Conservation (phyloP, 495 filamentous ascomycete species). For the Astrocystis sublimbata region DNA sequence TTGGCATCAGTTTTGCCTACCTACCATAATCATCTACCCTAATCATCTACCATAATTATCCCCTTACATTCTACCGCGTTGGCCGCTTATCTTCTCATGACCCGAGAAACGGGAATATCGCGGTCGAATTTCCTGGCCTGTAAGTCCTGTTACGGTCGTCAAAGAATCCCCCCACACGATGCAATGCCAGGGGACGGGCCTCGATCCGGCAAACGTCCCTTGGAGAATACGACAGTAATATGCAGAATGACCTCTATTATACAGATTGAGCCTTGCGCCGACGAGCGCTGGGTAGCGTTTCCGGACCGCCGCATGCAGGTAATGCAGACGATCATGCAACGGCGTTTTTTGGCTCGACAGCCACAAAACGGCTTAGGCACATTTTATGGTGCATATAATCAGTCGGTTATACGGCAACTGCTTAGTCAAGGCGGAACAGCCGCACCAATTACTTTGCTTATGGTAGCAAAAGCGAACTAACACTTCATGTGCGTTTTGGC, state of each 20-base stretch:
- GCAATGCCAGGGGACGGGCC: neutral
- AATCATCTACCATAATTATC: neutral
- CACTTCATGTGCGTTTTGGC: too few relatives aligned
- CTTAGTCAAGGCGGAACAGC: too few relatives aligned
- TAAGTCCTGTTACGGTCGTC: neutral
- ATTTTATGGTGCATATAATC: neutral
- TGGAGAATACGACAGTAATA: neutral
- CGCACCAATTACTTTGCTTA: too few relatives aligned
- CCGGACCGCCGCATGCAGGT: conserved; percentile 1
- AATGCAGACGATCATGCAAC: neutral
- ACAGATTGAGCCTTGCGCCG: neutral
- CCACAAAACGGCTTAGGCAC: neutral
- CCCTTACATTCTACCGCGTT: neutral
- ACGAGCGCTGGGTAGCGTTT: conserved; percentile 3
- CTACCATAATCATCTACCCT: too few relatives aligned
- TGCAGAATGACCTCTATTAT: neutral
- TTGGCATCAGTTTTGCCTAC: too few relatives aligned
- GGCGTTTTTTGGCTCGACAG: neutral
- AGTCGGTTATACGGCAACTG: neutral
- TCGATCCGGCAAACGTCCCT: neutral
- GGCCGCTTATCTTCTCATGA: neutral
- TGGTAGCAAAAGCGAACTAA: too few relatives aligned
- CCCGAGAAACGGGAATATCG: conserved; percentile 9
- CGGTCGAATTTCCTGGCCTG: neutral
- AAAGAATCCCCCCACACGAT: neutral